phyloP scores from a whole-genome alignment of 805 yeast genomes.

The Hanseniaspora singularis region DNA sequence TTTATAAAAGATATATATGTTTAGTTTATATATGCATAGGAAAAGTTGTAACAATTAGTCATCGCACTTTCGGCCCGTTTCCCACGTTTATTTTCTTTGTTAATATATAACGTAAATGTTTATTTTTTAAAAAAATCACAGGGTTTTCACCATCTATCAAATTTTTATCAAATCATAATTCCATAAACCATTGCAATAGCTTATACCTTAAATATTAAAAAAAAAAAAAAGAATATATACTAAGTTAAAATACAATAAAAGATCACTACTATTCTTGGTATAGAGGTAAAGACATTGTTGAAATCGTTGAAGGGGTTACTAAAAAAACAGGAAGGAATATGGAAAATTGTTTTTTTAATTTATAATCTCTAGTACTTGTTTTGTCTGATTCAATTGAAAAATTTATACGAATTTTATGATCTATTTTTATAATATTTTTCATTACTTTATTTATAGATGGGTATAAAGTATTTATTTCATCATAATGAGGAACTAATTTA shows the following conservation, averaged over 20 bases:
- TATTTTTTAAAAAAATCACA: not conserved
- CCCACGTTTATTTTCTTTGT: too few relatives aligned
- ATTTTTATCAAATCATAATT: too few relatives aligned
- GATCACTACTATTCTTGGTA: not conserved
- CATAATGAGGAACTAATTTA: conserved; percentile 10
- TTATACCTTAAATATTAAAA: not conserved
- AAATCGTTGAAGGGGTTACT: conserved; percentile 1
- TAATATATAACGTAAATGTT: too few relatives aligned
- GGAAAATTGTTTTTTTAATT: conserved; percentile 12
- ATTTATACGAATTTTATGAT: not conserved
- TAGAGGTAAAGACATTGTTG: conserved; percentile 11
- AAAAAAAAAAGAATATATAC: too few relatives aligned
- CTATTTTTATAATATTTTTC: not conserved
- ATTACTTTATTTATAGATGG: not conserved
- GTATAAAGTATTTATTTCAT: conserved; percentile 9
- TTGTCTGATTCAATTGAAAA: not conserved
- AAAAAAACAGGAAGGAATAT: conserved; percentile 5
- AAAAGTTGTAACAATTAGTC: too few relatives aligned
- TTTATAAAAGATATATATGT: too few relatives aligned
- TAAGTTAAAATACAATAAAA: too few relatives aligned
- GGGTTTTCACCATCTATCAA: too few relatives aligned
- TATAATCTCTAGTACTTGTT: not conserved
- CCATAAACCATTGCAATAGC: not conserved
- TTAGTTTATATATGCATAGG: too few relatives aligned
- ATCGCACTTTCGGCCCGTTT: too few relatives aligned